Percentiles rank a stretch among this genome's conserved stretches.
These are phyloP conservation scores for Phellopilus nigrolimitatus DNA, from an alignment of 1,284 basidiomycete genomes.

Conservation along the genomic window DNA sequence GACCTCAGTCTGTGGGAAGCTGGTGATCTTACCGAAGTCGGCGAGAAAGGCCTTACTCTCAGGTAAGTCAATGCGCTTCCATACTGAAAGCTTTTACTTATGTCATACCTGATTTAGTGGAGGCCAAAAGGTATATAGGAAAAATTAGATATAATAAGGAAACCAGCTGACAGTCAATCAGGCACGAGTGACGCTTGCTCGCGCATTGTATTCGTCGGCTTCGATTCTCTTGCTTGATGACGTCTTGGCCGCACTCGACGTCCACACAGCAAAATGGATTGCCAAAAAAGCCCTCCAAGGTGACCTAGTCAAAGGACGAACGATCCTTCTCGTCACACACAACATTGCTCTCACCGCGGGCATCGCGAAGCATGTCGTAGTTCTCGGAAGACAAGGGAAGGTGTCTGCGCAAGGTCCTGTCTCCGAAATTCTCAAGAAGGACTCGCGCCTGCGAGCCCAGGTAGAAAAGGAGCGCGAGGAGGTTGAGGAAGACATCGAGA, in stretches of 20 bases:
- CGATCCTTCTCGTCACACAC: conserved; percentile 41
- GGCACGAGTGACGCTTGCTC: too few relatives aligned
- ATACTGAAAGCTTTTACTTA: too few relatives aligned
- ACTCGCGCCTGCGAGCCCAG: conserved; percentile 22
- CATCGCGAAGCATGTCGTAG: conserved; percentile 36
- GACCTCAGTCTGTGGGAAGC: conserved; percentile 68
- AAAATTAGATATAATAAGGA: too few relatives aligned
- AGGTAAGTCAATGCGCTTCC: too few relatives aligned
- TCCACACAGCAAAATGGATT: conserved; percentile 41
- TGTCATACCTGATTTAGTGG: too few relatives aligned
- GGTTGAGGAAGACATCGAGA: conserved; percentile 17
- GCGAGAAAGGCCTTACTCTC: too few relatives aligned
- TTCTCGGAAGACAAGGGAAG: conserved; percentile 29
- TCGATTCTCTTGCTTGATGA: too few relatives aligned
- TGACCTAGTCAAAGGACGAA: conserved; percentile 37
- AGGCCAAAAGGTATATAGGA: too few relatives aligned
- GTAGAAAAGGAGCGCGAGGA: conserved; percentile 21
- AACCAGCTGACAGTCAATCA: too few relatives aligned
- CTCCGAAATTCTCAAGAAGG: conserved; percentile 26
- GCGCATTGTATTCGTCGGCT: too few relatives aligned
- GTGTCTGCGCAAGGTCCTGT: conserved; percentile 25
- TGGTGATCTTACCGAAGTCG: conserved; percentile 44
- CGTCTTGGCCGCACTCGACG: conserved; percentile 40
- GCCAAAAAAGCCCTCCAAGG: conserved; percentile 39
- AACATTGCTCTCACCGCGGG: conserved; percentile 38